Evolutionary conservation across 768 basidiomycete species (phyloP), one percentile per base, ranked within the genome.

Genomic region (Termitomyces eurrhizus): DNA sequence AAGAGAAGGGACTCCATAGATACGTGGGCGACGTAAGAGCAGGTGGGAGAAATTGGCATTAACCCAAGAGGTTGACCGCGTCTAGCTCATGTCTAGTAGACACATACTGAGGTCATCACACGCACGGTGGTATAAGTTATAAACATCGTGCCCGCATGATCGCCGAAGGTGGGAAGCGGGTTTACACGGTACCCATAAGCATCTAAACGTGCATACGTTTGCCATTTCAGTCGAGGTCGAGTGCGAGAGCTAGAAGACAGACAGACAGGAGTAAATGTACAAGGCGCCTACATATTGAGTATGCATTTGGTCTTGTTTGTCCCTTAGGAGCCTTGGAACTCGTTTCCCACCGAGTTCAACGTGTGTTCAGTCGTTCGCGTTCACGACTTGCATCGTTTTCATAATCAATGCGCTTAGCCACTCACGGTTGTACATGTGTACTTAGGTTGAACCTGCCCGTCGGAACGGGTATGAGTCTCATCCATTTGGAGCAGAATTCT

Each of bases 401-500:
- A 21, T 21, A 21, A 21, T 21, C 21, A 21, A 21, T 21, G 13
- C 29, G 29, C 18, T 7, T 24, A 6, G n/a, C 35, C n/a, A 24
- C 32, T 39, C 53, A 1, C 29, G 24, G 24, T 54, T 32, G 37
- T 39, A 12, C 52, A 8, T 24, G 21, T 32, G 16, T 53, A 18
- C 37, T 26, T 21, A 32, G 48, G 58, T 55, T 51, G 59, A 51
- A 33, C 29, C 29, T 29, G 29, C 13, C 54, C 50, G 57, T 51
- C 56, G 63, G 42, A 32, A 49, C 14, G 11, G 11, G 42, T 39
- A 37, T 54, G 56, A 60, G 32, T 26, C 14, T 36, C 26, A 46
- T 58, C 63, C 63, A 65, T 65, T 65, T 65, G 66, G 64, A 48
- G n/a, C 60, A 51, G 49, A 48, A 46, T 62, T 62, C 66, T 65